Evolutionary conservation across 768 basidiomycete species (phyloP).

Genomic region (Lactifluus hygrophoroides): DNA sequence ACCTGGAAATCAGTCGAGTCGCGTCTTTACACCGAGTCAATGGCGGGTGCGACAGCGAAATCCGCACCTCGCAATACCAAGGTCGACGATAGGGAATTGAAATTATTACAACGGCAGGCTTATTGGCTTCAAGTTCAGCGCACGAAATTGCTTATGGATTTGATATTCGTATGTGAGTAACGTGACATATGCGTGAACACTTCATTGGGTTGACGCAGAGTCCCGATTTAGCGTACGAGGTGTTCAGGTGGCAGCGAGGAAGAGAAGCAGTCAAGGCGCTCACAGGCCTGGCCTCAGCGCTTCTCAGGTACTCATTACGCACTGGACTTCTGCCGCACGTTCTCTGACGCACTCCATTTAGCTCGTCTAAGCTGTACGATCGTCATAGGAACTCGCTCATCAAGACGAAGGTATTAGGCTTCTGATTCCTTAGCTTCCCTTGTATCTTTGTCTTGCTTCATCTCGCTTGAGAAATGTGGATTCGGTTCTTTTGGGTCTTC

Average conservation of each 20-base stretch:
- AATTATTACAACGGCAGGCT: constrained; percentile 57
- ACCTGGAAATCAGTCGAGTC: constrained; percentile 46
- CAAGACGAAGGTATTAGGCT: constrained; percentile 46
- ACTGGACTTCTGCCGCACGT: constrained; percentile 13
- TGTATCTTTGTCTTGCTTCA: constrained; percentile 6
- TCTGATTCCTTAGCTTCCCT: constrained; percentile 16
- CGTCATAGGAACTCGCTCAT: constrained; percentile 55
- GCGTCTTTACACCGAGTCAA: constrained; percentile 64
- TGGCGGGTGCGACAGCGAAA: constrained; percentile 61
- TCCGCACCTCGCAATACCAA: constrained; percentile 50
- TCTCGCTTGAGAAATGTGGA: constrained; percentile 11
- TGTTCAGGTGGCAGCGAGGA: constrained; percentile 62
- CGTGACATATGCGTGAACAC: constrained; percentile 13
- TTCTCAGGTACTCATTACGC: constrained; percentile 50
- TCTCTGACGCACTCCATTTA: constrained; percentile 25
- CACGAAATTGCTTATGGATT: constrained; percentile 71
- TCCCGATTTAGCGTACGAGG: constrained; percentile 52
- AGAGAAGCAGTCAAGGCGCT: constrained; percentile 53
- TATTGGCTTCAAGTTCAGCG: constrained; percentile 69
- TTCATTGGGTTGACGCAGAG: background rate
- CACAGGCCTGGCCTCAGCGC: constrained; percentile 58
- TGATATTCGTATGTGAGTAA: constrained; percentile 76
- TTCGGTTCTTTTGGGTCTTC: constrained; percentile 3
- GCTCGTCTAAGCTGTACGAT: constrained; percentile 68
- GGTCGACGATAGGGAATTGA: constrained; percentile 62